Evolutionary conservation across 306 rosid genomes (phyloP).

Genomic region (Lathyrus aphaca): DNA sequence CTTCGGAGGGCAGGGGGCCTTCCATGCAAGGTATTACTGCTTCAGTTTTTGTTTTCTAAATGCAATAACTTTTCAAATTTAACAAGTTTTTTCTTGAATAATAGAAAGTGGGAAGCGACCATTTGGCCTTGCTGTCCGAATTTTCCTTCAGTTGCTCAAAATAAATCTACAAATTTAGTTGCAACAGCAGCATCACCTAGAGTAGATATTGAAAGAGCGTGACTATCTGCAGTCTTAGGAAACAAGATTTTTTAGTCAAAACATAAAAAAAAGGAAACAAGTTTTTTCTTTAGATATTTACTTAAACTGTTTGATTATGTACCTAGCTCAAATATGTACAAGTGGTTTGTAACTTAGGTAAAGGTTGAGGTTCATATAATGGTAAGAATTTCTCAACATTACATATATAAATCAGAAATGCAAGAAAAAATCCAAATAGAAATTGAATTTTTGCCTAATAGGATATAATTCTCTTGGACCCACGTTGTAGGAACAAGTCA

Average conservation of each 20-base stretch:
- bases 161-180: slow-evolving; percentile 14
- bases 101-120: slow-evolving; percentile 89
- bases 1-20: slow-evolving; percentile 75
- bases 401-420: background rate
- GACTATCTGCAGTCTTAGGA: slow-evolving; percentile 33
- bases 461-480: background rate
- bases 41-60: slow-evolving; percentile 2
- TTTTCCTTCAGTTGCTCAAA: slow-evolving; percentile 57
- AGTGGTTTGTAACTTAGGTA: slow-evolving; percentile 22
- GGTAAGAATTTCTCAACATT: slow-evolving; percentile 13
- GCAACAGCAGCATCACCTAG: slow-evolving; percentile 36
- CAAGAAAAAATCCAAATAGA: background rate
- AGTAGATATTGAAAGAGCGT: slow-evolving; percentile 39
- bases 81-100: slow-evolving; percentile 33
- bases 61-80: slow-evolving; percentile 10
- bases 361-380: slow-evolving; percentile 14
- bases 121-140: slow-evolving; percentile 79
- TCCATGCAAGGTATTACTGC: slow-evolving; percentile 76
- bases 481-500: background rate
- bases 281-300: slow-evolving; percentile 22
- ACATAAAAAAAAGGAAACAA: background rate
- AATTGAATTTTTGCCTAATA: slow-evolving; percentile 6
- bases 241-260: background rate
- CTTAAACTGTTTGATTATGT: slow-evolving; percentile 11
- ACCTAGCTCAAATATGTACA: slow-evolving; percentile 27